A percentile compares a stretch with the other conserved stretches of the same genome.
phyloP scores from a whole-genome alignment of 805 yeast genomes.

The Zygosaccharomyces lentus region DNA sequence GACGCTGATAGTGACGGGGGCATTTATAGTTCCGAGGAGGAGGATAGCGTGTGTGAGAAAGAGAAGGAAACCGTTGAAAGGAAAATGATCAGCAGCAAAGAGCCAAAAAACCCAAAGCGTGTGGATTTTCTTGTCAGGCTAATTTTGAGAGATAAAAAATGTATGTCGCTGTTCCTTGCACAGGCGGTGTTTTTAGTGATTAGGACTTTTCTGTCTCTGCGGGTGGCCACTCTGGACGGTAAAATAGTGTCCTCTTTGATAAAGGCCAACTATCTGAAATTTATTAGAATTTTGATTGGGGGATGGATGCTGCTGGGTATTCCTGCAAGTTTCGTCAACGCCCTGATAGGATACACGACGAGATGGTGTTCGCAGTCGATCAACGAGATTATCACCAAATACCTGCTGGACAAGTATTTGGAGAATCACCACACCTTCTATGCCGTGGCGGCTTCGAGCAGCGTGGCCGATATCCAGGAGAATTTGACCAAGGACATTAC shows the following conservation, averaged over 20 bases:
- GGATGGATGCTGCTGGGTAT: conserved; percentile 82
- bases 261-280: conserved; percentile 59
- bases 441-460: conserved; percentile 21
- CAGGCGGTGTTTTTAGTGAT: conserved; percentile 59
- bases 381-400: conserved; percentile 59
- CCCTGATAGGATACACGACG: conserved; percentile 60
- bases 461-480: conserved; percentile 26
- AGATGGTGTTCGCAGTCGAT: conserved; percentile 53
- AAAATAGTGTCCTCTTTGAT: conserved; percentile 76
- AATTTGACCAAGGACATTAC: conserved; percentile 69
- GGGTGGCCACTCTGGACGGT: conserved; percentile 86
- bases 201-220: conserved; percentile 70
- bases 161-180: conserved; percentile 36
- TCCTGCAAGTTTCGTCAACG: conserved; percentile 79
- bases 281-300: conserved; percentile 53
- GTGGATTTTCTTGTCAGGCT: conserved; percentile 26
- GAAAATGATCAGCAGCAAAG: neutral
- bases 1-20: conserved; percentile 12
- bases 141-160: conserved; percentile 28
- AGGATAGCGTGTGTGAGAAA: conserved; percentile 3
- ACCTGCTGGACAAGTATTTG: conserved; percentile 64
- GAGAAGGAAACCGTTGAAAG: conserved; percentile 2
- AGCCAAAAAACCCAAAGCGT: conserved; percentile 7
- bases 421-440: conserved; percentile 45
- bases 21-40: conserved; percentile 4